phyloP scores from a whole-genome alignment of 139 green algal genomes.

The Chlamydomonas sp. region DNA sequence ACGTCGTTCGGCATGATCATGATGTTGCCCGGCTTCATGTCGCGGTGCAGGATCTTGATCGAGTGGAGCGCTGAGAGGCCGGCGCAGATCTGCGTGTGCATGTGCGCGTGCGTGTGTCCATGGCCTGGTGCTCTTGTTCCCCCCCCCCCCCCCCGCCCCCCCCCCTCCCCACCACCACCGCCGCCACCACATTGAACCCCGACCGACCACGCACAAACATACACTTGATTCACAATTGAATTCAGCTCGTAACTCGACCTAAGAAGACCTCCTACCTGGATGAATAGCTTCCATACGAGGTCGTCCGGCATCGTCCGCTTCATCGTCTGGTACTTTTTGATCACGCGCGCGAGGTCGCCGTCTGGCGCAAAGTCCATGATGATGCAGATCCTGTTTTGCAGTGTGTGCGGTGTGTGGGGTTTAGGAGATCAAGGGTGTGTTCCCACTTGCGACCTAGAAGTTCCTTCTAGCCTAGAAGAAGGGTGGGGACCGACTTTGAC shows the following conservation, averaged over 20 bases:
- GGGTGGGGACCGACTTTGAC: too few relatives aligned
- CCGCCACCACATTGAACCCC: too few relatives aligned
- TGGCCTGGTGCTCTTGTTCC: too few relatives aligned
- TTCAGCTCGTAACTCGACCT: neutral
- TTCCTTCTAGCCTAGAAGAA: too few relatives aligned
- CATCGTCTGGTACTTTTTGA: slow-evolving; percentile 47
- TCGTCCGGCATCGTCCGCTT: slow-evolving; percentile 46
- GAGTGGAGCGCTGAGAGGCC: slow-evolving; percentile 62
- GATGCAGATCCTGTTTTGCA: slow-evolving; percentile 43
- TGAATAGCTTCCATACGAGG: slow-evolving; percentile 69
- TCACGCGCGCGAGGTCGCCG: slow-evolving; percentile 56
- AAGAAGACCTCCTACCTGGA: slow-evolving; percentile 41
- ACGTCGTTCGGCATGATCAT: slow-evolving; percentile 15
- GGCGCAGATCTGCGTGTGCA: slow-evolving; percentile 33
- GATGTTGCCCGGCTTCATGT: slow-evolving; percentile 53
- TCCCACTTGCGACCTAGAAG: too few relatives aligned
- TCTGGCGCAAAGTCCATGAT: slow-evolving; percentile 72
- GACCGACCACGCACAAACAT: too few relatives aligned
- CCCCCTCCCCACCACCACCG: too few relatives aligned
- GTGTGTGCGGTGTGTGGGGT: neutral
- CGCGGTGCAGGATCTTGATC: slow-evolving; percentile 63
- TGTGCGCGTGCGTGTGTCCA: too few relatives aligned
- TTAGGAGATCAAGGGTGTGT: neutral
- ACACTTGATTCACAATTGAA: neutral
- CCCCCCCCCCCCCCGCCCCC: too few relatives aligned